Evolutionary conservation across 2,329 filamentous ascomycete species (phyloP), one percentile per base, ranked within the genome.

Genomic region (Claviceps africana): DNA sequence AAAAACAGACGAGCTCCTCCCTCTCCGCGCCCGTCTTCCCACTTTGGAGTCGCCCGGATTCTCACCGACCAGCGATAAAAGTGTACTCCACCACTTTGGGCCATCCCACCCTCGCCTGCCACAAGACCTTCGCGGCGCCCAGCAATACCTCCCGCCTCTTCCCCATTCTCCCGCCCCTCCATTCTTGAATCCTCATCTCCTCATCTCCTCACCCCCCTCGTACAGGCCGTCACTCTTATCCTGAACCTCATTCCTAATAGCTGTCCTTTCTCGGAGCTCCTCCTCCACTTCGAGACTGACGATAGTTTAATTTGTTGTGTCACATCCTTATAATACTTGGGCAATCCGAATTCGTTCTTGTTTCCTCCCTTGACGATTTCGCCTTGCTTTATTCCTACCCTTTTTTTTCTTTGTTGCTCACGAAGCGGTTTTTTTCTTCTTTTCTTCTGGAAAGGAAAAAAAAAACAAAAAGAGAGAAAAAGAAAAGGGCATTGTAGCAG

Each of bases 221-320:
- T 25, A 37, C 30, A 49, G 45, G 22, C 43, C 33, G 22, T 49
- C 13, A n/a, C 42, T 31, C 28, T 46, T 45, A 44, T n/a, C 44
- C 35, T 31, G 11, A 8, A 39, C 25, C 43, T 30, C 25, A 2
- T 25, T 30, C 10, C 39, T 44, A 28, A 21, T 37, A 51, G 28
- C 25, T 33, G 45, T 51, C 22, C 48, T 45, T 45, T 51, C 48
- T 51, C 48, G 48, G 47, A 54, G 49, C 45, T 49, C 52, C 52
- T 54, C 52, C 52, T 54, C 52, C 48, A 17, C 44, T 47, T 44
- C 48, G 52, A 53, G 48, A 51, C 44, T 28, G 52, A 45, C 49
- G 11, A 25, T 15, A 44, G n/a, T 51, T 45, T 21, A 40, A 21
- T 42, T 44, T 51, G 17, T 51, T 33, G 25, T 40, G 5, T 30